phyloP scores from a whole-genome alignment of 495 filamentous ascomycete genomes.

The Lentithecium fluviatile region DNA sequence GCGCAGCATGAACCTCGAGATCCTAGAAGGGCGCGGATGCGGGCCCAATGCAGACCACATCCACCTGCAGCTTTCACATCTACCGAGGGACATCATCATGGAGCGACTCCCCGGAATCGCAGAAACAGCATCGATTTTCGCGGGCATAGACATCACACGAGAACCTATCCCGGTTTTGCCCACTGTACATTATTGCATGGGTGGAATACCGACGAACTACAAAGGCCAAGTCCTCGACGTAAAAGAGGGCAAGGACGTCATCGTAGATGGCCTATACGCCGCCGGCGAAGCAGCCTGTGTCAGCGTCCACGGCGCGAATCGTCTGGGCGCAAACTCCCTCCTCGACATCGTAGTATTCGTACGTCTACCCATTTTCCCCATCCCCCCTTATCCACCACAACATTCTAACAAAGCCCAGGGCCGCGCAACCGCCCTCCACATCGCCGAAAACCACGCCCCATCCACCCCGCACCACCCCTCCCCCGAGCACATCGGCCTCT shows the following conservation, averaged over 20 bases:
- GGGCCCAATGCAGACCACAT: constrained; percentile 97
- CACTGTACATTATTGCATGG: constrained; percentile 99
- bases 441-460: constrained; percentile 83
- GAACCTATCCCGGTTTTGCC: constrained; percentile 96
- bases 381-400: background rate
- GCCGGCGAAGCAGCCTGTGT: constrained; percentile 97
- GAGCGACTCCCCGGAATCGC: constrained; percentile 98
- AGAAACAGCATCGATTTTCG: constrained; percentile 95
- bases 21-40: constrained; percentile 93
- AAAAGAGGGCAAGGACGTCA: constrained; percentile 80
- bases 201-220: constrained; percentile 96
- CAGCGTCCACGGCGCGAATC: constrained; percentile 98
- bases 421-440: constrained; percentile 91
- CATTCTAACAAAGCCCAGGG: constrained; percentile 38
- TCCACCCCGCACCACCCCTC: constrained; percentile 72
- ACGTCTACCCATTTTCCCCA: constrained; percentile 4
- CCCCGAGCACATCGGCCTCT: constrained; percentile 77
- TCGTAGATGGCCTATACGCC: constrained; percentile 92
- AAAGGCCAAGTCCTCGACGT: constrained; percentile 91
- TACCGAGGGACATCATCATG: constrained; percentile 85
- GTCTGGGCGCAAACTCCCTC: constrained; percentile 95
- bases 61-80: constrained; percentile 93
- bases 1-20: constrained; percentile 96
- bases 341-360: constrained; percentile 94
- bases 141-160: constrained; percentile 94